Percentiles rank a stretch among this genome's conserved stretches.
Evolutionary conservation across 192 early-diverging fungal species (phyloP).

Genomic region (Entomortierella lignicola): DNA sequence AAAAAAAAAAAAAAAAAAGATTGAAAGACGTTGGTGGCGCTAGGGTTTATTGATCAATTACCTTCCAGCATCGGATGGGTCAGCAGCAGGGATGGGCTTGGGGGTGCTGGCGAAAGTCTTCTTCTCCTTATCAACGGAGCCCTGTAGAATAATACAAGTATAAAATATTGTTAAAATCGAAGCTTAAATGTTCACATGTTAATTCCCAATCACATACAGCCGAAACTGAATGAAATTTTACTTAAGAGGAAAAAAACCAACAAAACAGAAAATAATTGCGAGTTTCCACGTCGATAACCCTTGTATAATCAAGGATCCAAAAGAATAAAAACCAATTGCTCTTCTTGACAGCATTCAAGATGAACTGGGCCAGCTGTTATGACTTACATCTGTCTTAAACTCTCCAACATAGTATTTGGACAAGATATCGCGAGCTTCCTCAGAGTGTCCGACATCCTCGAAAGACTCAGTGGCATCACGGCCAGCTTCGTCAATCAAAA

Average conservation of each 20-base stretch:
- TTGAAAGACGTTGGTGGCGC: too few relatives aligned
- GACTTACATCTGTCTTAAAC: slow-evolving; percentile 59
- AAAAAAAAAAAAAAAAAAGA: too few relatives aligned
- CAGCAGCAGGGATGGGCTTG: slow-evolving; percentile 43
- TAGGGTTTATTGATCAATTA: slow-evolving; percentile 2
- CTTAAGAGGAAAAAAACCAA: slow-evolving; percentile 25
- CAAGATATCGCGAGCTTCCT: slow-evolving; percentile 91
- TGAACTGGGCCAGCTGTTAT: too few relatives aligned
- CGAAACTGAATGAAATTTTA: slow-evolving; percentile 13
- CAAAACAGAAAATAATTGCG: not conserved
- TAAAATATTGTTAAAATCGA: not conserved
- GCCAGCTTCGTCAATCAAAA: slow-evolving; percentile 86
- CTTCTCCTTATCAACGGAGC: slow-evolving; percentile 11
- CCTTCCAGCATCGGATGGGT: slow-evolving; percentile 26
- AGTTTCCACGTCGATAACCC: too few relatives aligned
- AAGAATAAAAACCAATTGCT: too few relatives aligned
- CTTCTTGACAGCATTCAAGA: too few relatives aligned
- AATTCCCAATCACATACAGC: not conserved
- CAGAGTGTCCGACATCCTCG: slow-evolving; percentile 96
- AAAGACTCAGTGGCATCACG: slow-evolving; percentile 91
- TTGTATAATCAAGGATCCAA: too few relatives aligned
- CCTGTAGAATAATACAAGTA: slow-evolving; percentile 6
- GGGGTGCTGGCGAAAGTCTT: slow-evolving; percentile 29
- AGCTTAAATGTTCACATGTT: slow-evolving; percentile 13
- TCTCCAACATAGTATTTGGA: slow-evolving; percentile 80